Conservation (phyloP, 257 asterid species). For the Solanum appendiculatum region DNA sequence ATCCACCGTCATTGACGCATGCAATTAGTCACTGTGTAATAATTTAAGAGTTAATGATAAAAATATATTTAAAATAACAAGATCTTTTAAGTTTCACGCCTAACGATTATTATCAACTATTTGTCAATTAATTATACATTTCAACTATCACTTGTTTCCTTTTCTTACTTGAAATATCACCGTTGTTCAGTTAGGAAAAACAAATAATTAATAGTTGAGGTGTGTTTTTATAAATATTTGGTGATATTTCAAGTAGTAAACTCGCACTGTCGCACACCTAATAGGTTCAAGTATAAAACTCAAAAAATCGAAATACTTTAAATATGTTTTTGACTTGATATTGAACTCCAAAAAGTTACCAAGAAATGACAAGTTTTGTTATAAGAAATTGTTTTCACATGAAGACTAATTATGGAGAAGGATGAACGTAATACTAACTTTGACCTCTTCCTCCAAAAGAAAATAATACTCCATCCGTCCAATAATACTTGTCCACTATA, state of each 20-base stretch:
- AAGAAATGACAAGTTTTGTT: not conserved
- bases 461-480: no score
- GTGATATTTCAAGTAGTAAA: not conserved
- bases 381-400: not conserved
- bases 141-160: not conserved
- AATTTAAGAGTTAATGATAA: not conserved
- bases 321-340: not conserved
- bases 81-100: not conserved
- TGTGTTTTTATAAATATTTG: not conserved
- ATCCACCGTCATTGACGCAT: not conserved
- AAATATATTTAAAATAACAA: not conserved
- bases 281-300: not conserved
- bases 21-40: not conserved
- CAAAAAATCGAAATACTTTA: not conserved
- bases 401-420: not conserved
- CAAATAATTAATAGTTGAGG: not conserved
- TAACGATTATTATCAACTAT: not conserved
- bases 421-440: not conserved
- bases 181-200: not conserved
- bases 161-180: not conserved
- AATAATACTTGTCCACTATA: no score
- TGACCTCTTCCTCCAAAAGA: not conserved
- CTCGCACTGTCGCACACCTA: rapidly evolving
- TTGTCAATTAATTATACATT: not conserved
- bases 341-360: not conserved